Evolutionary conservation across 2,329 filamentous ascomycete species (phyloP), one percentile per base, ranked within the genome.

Genomic region (Fusarium papillatum): DNA sequence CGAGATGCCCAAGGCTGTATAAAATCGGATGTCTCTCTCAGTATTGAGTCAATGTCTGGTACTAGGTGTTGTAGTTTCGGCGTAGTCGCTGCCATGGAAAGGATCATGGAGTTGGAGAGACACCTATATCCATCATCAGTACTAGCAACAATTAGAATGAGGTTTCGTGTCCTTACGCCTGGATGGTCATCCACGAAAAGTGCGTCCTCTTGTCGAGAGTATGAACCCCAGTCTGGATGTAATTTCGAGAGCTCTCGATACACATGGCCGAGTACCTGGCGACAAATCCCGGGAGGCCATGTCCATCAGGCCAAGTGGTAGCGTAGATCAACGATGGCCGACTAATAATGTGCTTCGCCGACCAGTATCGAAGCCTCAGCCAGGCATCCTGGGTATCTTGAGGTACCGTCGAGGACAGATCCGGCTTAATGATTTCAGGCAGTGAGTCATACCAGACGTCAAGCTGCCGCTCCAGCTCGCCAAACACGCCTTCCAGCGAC

Each of bases 361-460:
- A 77, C 76, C 76, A 78, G 57, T 74, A 77, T 19, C 76, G 64
- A 39, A 78, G 50, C 11, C 73, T 65, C 43, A 77, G 38, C n/a
- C 73, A 65, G 16, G 64, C 68, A 7, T 64, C 71, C 41, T 79
- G 71, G 11, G 48, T 71, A 36, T 71, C 66, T 9, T 64, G 63
- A 13, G 65, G 65, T 22, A 57, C 55, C 10, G 64, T 67, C 34
- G 61, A 61, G 31, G 50, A 62, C 24, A 80, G 38, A 38, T 80
- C 75, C 1, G 79, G 79, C 59, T 76, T 79, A 39, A 80, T 80
- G 31, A 64, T 63, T 2, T 69, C 72, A 2, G 79, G 79, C 13
- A 80, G 68, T 10, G 72, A 70, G 4, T 78, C 75, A 46, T 78
- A 80, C 78, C 78, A 80, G 13, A 70, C 70, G n/a, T 80, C 74